These are phyloP conservation scores for Metahyphopichia silvanorum DNA, from an alignment of 805 yeast genomes.

Conservation along the genomic window DNA sequence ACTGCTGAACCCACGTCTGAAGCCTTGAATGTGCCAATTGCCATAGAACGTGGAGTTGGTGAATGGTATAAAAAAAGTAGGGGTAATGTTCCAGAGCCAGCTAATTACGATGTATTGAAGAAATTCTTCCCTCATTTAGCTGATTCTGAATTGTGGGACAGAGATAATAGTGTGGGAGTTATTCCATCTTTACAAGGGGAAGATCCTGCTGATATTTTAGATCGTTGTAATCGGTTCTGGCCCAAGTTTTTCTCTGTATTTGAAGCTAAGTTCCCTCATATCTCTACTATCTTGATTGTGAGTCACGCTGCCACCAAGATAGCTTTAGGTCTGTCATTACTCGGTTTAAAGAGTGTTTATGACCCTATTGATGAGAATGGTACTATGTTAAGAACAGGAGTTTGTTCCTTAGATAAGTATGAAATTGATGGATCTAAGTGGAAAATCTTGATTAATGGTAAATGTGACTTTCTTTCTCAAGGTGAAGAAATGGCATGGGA, in stretches of 20 bases:
- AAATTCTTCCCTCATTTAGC: conserved; percentile 51
- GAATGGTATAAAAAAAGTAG: conserved; percentile 87
- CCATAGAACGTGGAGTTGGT: conserved; percentile 79
- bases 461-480: conserved; percentile 59
- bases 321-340: conserved; percentile 75
- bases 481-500: conserved; percentile 97
- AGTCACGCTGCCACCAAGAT: conserved; percentile 95
- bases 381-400: conserved; percentile 61
- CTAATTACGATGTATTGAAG: conserved; percentile 44
- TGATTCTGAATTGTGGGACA: conserved; percentile 28
- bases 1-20: conserved; percentile 72
- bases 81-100: conserved; percentile 68
- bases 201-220: conserved; percentile 63
- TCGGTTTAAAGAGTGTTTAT: conserved; percentile 49
- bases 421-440: conserved; percentile 37
- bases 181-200: conserved; percentile 73
- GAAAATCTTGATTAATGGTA: conserved; percentile 68
- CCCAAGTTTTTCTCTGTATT: conserved; percentile 53
- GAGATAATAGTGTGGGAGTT: conserved; percentile 53
- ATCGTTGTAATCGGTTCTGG: conserved; percentile 58
- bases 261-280: conserved; percentile 54
- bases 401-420: conserved; percentile 79
- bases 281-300: conserved; percentile 64
- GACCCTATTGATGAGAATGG: conserved; percentile 47
- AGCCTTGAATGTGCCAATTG: conserved; percentile 53